phyloP scores from a whole-genome alignment of 148 eudicot species.

The Gaultheria prostrata region DNA sequence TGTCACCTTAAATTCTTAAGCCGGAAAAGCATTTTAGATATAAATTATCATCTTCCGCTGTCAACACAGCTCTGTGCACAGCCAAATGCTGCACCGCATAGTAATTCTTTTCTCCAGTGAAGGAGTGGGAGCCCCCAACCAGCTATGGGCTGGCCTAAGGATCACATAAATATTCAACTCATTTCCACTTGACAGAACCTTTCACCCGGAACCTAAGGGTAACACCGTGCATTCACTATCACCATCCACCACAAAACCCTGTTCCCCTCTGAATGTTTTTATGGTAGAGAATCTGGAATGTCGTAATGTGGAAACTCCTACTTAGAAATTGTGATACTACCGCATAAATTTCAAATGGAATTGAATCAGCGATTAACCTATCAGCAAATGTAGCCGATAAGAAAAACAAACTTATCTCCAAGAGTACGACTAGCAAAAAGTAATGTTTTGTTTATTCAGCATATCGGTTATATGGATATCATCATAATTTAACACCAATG shows the following conservation, averaged over 20 bases:
- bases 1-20: not conserved
- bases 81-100: not conserved
- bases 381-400: not conserved
- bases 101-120: not conserved
- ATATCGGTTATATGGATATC: too few relatives aligned
- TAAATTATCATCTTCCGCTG: not conserved
- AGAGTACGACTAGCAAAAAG: not conserved
- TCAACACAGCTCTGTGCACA: not conserved
- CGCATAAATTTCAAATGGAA: not conserved
- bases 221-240: not conserved
- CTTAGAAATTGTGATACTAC: not conserved
- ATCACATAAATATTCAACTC: not conserved
- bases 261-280: not conserved
- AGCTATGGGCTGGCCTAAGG: not conserved
- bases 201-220: not conserved
- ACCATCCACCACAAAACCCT: not conserved
- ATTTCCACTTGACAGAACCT: not conserved
- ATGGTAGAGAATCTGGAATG: not conserved
- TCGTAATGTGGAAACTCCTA: not conserved
- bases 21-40: not conserved
- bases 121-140: not conserved
- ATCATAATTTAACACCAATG: too few relatives aligned
- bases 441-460: not conserved
- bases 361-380: not conserved
- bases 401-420: not conserved